phyloP scores from a whole-genome alignment of 2,329 filamentous ascomycete species.

The Ambrosiella cleistominuta region DNA sequence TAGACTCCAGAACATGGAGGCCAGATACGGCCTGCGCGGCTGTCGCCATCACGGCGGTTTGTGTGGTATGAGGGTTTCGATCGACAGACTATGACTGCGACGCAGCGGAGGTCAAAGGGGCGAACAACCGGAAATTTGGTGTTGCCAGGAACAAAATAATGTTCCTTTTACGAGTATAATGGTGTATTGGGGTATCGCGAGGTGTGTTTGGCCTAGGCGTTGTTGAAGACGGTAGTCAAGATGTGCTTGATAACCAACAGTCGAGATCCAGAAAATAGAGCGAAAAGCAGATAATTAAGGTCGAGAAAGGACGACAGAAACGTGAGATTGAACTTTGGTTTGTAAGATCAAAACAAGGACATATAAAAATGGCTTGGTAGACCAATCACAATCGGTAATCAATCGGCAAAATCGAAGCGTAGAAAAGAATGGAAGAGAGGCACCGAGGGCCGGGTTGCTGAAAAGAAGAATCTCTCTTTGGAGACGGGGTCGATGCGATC shows the following conservation, averaged over 20 bases:
- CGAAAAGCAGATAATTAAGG: neutral
- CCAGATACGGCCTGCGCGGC: conserved; percentile 32
- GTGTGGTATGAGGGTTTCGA: conserved; percentile 12
- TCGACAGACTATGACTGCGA: conserved; percentile 3
- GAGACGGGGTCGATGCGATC: conserved; percentile 13
- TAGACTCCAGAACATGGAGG: conserved; percentile 29
- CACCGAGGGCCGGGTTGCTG: neutral
- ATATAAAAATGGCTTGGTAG: too few species aligned
- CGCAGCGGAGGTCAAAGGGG: neutral
- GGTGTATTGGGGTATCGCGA: neutral
- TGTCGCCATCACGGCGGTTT: conserved; percentile 29
- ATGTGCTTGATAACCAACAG: neutral
- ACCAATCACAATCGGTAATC: neutral
- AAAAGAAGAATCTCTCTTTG: conserved; percentile 5
- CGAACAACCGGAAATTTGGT: neutral
- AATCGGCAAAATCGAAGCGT: neutral
- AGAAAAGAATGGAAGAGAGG: neutral
- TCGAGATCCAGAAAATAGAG: neutral
- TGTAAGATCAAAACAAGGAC: too few species aligned
- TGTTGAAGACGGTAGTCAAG: neutral
- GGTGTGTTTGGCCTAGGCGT: too few species aligned
- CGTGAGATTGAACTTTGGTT: neutral
- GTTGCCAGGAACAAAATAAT: neutral
- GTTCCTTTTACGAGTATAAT: neutral
- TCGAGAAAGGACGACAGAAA: neutral